A percentile compares a stretch with the other conserved stretches of the same genome.
These are phyloP conservation scores for Fusarium sp. DNA, from an alignment of 2,329 filamentous ascomycete species.

Conservation along the genomic window DNA sequence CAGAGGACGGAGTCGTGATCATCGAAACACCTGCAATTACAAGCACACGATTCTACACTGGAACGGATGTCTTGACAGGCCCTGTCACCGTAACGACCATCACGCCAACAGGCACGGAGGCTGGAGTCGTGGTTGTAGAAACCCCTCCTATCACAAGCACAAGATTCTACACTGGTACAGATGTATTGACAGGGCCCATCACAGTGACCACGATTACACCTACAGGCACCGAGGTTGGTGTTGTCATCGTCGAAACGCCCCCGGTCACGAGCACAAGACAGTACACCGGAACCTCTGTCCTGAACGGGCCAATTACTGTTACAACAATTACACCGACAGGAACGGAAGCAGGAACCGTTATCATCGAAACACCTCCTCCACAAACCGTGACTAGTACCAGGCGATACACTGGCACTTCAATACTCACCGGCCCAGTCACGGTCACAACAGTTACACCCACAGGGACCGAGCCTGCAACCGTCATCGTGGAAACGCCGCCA, in stretches of 20 bases:
- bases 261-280: neutral
- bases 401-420: slow-evolving; percentile 7
- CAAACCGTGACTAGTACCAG: neutral
- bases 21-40: neutral
- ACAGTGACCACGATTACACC: slow-evolving; percentile 1
- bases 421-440: neutral
- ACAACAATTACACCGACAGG: neutral
- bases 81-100: neutral
- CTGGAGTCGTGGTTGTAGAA: neutral
- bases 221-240: neutral
- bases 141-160: slow-evolving; percentile 1
- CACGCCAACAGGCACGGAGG: neutral
- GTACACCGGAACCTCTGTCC: slow-evolving; percentile 8
- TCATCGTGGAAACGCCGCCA: neutral
- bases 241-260: slow-evolving; percentile 6
- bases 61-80: neutral
- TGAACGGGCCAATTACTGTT: slow-evolving; percentile 1
- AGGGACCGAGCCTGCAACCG: neutral
- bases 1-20: neutral
- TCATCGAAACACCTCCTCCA: slow-evolving; percentile 6
- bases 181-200: neutral
- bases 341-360: neutral
- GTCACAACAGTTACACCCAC: slow-evolving; percentile 4
- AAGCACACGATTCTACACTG: neutral
- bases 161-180: neutral